phyloP scores from a whole-genome alignment of 2,329 filamentous ascomycete species.

The Thielaviopsis ethacetica region DNA sequence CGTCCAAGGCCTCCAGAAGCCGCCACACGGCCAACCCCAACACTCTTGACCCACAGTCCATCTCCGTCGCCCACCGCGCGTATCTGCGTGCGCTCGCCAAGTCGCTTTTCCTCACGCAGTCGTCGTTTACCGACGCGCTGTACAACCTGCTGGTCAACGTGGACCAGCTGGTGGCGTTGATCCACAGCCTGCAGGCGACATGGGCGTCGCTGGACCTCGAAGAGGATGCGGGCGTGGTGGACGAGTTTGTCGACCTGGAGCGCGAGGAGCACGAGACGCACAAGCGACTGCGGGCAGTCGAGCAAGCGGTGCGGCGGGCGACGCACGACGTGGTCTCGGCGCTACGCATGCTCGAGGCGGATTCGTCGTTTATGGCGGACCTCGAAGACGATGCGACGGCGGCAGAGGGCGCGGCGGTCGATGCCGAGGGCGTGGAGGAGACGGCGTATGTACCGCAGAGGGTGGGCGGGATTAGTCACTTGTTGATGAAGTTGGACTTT shows the following conservation, averaged over 20 bases:
- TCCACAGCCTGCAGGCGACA: conserved; percentile 57
- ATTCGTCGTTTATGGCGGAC: conserved; percentile 27
- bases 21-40: conserved; percentile 12
- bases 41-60: conserved; percentile 63
- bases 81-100: conserved; percentile 57
- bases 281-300: conserved; percentile 45
- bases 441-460: conserved; percentile 49
- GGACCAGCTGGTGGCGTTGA: conserved; percentile 67
- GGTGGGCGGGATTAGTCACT: conserved; percentile 63
- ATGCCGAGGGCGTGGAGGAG: conserved; percentile 13
- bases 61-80: conserved; percentile 61
- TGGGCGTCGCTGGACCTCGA: conserved; percentile 70
- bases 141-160: conserved; percentile 54
- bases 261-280: conserved; percentile 56
- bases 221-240: conserved; percentile 64
- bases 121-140: conserved; percentile 45
- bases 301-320: conserved; percentile 47
- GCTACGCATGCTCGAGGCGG: conserved; percentile 29
- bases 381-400: conserved; percentile 22
- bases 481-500: conserved; percentile 83
- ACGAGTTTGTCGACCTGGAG: conserved; percentile 53
- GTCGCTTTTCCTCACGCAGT: conserved; percentile 48
- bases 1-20: conserved; percentile 7
- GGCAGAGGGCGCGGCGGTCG: conserved; percentile 18
- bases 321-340: conserved; percentile 50